Evolutionary conservation across 495 filamentous ascomycete genomes (phyloP), one percentile per base, ranked within the genome.

Genomic region (Bombardia bombarda): DNA sequence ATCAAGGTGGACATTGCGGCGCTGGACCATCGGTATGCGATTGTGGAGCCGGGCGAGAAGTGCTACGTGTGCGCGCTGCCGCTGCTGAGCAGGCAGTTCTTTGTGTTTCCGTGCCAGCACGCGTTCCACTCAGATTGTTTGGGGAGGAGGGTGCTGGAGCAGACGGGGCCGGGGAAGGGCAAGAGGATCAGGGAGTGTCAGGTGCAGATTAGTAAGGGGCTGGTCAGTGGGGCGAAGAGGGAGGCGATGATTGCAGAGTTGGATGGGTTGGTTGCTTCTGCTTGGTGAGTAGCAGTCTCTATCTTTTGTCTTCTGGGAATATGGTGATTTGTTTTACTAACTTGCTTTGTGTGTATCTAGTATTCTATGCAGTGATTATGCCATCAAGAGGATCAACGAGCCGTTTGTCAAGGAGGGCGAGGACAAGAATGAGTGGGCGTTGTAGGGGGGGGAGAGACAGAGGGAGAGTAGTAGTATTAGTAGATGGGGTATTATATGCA

Each of bases 31-130:
- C 77, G 92, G 4, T 98, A 96, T 55, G 92, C 92, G 3, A 93
- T 98, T 32, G 92, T 98, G 10, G 90, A 95, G 61, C 92, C 93
- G 0, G 92, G 93, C 1, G 92, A 98, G 69, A 79, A 84, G 51
- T 98, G 92, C 58, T 90, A 86, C 63, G 74, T 85, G 16, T 98
- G 92, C 56, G 77, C 80, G 4, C 62, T 95, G 33, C 93, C 92
- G 19, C 67, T 97, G 28, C 70, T 98, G 14, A 85, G 81, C 48
- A 69, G 90, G 44, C 87, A 94, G 58, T 98, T 97, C 66, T 98
- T 95, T 47, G 92, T 97, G 9, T 98, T 97, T 57, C 90, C 92
- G 0, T 98, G 92, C 61, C 92, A 96, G 68, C 92, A 98, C 63
- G 88, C 88, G 16, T 97, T 96, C 52, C 92, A 98, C 58, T 86